Base-by-base conservation (phyloP, 1,284 basidiomycete genomes). In the Heterobasidion annosum region DNA sequence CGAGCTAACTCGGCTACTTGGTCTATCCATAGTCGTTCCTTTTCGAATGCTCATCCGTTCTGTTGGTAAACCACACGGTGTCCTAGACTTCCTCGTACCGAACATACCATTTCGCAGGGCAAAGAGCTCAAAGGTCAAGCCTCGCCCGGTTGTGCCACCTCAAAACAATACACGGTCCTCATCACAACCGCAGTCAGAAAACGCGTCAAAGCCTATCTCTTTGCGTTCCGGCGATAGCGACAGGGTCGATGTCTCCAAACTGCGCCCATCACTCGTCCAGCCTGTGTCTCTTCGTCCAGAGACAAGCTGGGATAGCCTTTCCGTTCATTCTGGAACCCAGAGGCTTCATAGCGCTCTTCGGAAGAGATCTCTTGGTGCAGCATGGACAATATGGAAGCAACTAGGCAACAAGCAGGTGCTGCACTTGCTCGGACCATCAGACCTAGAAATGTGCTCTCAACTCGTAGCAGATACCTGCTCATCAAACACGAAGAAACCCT, bases 391-490 rank as follows among this genome's bases (percentile, higher is more conserved):
- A 40, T 85, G 82, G 82, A 53, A 63, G 32, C 58, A 63, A 33
- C 67, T 86, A 18, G 71, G 74, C 53, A 59, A 71, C 54, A 68
- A 71, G 57, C 68, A 70, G 50, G 66, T 78, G 50, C 59, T 78
- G 7, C 67, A 68, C 50, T 64, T 76, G 47, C 65, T 82, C 33
- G 73, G 73, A 35, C 70, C 67, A 13, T 50, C 70, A 5, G 72
- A 77, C 48, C 58, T 76, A 34, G 65, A 70, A 50, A 61, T 61
- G 32, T 70, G 72, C 58, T 76, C 78, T 6, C 63, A 64, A 49
- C 55, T 69, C 47, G 58, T 80, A 34, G 62, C 67, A 8, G 52
- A 58, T 2, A 57, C 66, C 48, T 73, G 68, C 56, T 59, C 65
- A 8, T 57, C 48, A 33, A 55, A 53, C 43, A 56, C 49, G 16